Conservation (phyloP, 148 eudicot genomes). For the Fagopyrum homotropicum region DNA sequence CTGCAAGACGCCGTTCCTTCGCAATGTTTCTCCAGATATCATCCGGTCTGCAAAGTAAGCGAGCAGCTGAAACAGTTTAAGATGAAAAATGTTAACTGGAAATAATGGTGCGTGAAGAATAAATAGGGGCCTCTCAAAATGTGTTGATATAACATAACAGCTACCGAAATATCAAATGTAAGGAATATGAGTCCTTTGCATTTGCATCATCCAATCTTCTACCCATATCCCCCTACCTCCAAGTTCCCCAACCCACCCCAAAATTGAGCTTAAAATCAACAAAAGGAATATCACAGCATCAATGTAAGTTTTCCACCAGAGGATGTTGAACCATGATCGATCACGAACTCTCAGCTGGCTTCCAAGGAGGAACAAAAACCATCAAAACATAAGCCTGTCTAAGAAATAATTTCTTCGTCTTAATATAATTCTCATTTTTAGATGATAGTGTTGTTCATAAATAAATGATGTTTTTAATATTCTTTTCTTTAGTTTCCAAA, state of each 20-base stretch:
- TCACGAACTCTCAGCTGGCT: background rate
- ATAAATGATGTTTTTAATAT: no score
- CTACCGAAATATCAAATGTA: background rate
- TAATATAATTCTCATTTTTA: no score
- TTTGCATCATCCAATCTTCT: no score
- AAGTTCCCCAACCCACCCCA: no score
- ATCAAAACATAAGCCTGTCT: background rate
- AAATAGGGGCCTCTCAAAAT: background rate
- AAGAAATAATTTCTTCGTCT: background rate
- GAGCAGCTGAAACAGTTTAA: conserved; percentile 39
- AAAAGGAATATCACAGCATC: no score
- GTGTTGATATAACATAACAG: background rate
- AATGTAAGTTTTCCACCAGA: no score
- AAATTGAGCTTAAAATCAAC: no score
- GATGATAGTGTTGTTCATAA: no score
- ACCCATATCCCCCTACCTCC: no score
- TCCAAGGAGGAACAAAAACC: background rate
- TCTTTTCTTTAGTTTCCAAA: no score
- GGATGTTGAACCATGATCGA: background rate
- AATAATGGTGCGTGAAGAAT: background rate
- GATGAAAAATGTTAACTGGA: background rate
- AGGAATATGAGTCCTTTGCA: background rate
- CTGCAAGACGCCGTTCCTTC: conserved; percentile 69
- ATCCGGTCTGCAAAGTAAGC: conserved; percentile 73
- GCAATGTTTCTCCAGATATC: conserved; percentile 67